Evolutionary conservation across 2,329 filamentous ascomycete genomes (phyloP).

Genomic region (Xylariomycetidae sp.): DNA sequence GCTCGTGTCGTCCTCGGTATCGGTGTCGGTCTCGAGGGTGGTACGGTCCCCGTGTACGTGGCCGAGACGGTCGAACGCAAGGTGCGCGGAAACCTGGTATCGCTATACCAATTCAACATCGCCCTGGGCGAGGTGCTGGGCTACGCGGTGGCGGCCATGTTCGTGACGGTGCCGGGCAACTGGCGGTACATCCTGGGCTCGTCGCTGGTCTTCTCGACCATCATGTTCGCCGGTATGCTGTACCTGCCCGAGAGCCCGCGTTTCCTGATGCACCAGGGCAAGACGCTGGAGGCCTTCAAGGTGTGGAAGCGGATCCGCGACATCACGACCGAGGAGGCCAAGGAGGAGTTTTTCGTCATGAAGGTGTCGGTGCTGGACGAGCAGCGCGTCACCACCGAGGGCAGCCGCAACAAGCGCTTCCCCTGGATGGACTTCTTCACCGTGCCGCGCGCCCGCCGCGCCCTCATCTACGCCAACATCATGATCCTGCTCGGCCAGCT

Average conservation of each 20-base stretch:
- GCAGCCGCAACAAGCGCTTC: constrained; percentile 48
- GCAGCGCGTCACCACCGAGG: constrained; percentile 45
- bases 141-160: constrained; percentile 67
- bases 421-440: constrained; percentile 72
- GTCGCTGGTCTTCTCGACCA: constrained; percentile 63
- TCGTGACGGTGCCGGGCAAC: constrained; percentile 61
- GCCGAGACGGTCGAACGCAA: constrained; percentile 64
- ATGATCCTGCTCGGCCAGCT: constrained; percentile 67
- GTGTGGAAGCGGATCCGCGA: constrained; percentile 71
- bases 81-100: constrained; percentile 66
- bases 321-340: constrained; percentile 46
- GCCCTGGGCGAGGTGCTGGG: constrained; percentile 68
- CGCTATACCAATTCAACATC: constrained; percentile 71
- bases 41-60: constrained; percentile 69
- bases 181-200: constrained; percentile 72
- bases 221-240: constrained; percentile 58
- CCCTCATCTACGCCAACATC: constrained; percentile 61
- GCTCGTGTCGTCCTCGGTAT: constrained; percentile 63
- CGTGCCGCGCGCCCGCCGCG: constrained; percentile 58
- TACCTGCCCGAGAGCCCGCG: constrained; percentile 67
- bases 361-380: constrained; percentile 54
- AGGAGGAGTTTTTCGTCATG: constrained; percentile 69
- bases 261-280: constrained; percentile 63
- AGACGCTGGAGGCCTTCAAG: constrained; percentile 52
- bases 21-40: constrained; percentile 67